These are phyloP conservation scores for Brachypodium distachyon DNA, from an alignment of 202 grass and related monocot genomes.

Conservation along the genomic window DNA sequence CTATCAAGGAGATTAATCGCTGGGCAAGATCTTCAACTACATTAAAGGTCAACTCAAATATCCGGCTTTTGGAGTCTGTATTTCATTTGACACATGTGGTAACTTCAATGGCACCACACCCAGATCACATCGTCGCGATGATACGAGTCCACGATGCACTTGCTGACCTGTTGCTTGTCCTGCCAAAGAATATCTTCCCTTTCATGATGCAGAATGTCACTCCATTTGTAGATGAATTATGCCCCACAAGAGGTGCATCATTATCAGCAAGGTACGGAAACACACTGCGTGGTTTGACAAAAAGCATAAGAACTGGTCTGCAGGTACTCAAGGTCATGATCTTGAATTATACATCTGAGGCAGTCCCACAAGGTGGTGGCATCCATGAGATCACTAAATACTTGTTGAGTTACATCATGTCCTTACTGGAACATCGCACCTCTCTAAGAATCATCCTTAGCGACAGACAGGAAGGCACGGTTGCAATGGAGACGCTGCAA, in stretches of 20 bases:
- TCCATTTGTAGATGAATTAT: neutral
- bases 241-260: neutral
- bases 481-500: neutral
- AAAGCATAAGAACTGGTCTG: neutral
- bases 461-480: neutral
- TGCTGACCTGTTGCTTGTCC: neutral
- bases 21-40: neutral
- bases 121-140: neutral
- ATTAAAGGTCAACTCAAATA: neutral
- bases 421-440: neutral
- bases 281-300: neutral
- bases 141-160: neutral
- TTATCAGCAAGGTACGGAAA: neutral
- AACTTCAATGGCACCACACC: neutral
- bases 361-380: neutral
- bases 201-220: neutral
- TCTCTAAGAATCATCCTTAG: neutral
- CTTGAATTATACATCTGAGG: neutral
- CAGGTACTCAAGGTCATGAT: neutral
- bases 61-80: neutral
- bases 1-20: neutral
- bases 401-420: neutral
- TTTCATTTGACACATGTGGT: neutral
- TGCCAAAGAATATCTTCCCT: neutral
- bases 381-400: slow-evolving; percentile 8